phyloP scores from a whole-genome alignment of 768 basidiomycete species.

The Cubamyces sp. region DNA sequence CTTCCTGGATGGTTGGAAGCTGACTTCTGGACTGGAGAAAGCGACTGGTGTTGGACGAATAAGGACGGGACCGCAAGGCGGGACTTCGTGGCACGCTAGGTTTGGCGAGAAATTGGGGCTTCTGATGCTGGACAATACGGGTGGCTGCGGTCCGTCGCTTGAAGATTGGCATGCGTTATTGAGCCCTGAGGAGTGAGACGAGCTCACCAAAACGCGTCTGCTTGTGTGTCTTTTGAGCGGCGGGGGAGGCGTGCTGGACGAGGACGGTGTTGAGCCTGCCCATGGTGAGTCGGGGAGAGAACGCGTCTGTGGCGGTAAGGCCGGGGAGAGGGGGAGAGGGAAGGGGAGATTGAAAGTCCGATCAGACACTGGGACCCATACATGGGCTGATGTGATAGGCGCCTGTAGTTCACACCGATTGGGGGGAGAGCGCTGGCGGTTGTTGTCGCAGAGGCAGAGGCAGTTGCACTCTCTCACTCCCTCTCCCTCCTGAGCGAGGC shows the following conservation, averaged over 20 bases:
- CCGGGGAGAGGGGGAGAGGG: background rate
- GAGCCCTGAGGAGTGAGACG: background rate
- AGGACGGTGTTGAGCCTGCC: slow-evolving; percentile 24
- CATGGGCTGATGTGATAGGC: background rate
- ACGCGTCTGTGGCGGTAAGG: slow-evolving; percentile 1
- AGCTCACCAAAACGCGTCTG: slow-evolving; percentile 16
- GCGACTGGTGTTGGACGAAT: slow-evolving; percentile 25
- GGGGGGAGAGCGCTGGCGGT: background rate
- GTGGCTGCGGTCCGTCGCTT: slow-evolving; percentile 19
- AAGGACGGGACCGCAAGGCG: slow-evolving; percentile 16
- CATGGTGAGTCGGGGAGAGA: slow-evolving; percentile 15
- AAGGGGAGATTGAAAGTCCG: slow-evolving; percentile 8
- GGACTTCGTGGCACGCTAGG: slow-evolving; percentile 18
- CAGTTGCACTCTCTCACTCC: background rate
- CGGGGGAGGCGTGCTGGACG: slow-evolving; percentile 25
- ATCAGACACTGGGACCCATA: slow-evolving; percentile 3
- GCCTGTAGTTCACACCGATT: background rate
- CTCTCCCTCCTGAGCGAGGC: background rate
- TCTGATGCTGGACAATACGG: slow-evolving; percentile 16
- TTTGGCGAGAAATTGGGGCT: slow-evolving; percentile 21
- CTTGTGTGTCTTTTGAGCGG: slow-evolving; percentile 14
- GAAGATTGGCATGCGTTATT: slow-evolving; percentile 10
- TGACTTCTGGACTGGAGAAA: slow-evolving; percentile 19
- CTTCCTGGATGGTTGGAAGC: slow-evolving; percentile 26
- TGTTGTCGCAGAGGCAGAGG: too few relatives aligned